Percentiles rank a stretch among this genome's conserved stretches.
Evolutionary conservation across 2,329 filamentous ascomycete genomes (phyloP).

Genomic region (Verticillium zaregamsianum): DNA sequence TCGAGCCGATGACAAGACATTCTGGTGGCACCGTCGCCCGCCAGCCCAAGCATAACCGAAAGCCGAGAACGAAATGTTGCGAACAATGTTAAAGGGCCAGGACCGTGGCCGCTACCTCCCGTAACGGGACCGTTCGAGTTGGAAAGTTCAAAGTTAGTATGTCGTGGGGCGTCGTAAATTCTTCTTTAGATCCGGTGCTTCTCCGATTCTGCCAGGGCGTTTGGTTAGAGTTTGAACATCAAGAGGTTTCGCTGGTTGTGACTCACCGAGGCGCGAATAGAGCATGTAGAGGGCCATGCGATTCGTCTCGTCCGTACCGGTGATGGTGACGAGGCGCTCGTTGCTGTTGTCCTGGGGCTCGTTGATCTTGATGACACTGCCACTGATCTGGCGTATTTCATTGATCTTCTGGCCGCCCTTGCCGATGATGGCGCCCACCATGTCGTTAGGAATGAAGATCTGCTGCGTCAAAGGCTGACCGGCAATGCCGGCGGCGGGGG

Average conservation of each 20-base stretch:
- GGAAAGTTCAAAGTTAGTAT: constrained; percentile 4
- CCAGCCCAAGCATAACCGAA: not conserved
- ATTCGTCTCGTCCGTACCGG: constrained; percentile 96
- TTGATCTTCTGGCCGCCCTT: constrained; percentile 99
- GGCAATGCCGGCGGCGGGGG: constrained; percentile 50
- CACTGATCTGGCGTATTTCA: constrained; percentile 93
- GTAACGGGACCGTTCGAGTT: constrained; percentile 12
- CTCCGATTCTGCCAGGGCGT: constrained; percentile 33
- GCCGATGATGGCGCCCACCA: constrained; percentile 98
- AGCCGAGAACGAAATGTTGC: not conserved
- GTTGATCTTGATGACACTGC: constrained; percentile 99
- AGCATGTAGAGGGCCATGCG: constrained; percentile 99
- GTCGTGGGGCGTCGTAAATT: constrained; percentile 9
- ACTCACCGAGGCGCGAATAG: constrained; percentile 88
- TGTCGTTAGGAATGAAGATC: constrained; percentile 98
- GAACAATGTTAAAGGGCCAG: not conserved
- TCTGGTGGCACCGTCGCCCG: not conserved
- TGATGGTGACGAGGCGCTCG: constrained; percentile 94
- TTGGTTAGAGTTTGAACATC: not conserved
- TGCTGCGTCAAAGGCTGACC: constrained; percentile 91
- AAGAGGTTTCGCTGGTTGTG: constrained; percentile 9
- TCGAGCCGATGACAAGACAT: not conserved
- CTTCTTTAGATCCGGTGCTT: constrained; percentile 37
- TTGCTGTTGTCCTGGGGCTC: constrained; percentile 99
- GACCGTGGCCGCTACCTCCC: constrained; percentile 7